Percentiles rank a stretch among this genome's conserved stretches.
These are phyloP conservation scores for Hirschioporus abietinus DNA, from an alignment of 768 basidiomycete species.

Conservation along the genomic window DNA sequence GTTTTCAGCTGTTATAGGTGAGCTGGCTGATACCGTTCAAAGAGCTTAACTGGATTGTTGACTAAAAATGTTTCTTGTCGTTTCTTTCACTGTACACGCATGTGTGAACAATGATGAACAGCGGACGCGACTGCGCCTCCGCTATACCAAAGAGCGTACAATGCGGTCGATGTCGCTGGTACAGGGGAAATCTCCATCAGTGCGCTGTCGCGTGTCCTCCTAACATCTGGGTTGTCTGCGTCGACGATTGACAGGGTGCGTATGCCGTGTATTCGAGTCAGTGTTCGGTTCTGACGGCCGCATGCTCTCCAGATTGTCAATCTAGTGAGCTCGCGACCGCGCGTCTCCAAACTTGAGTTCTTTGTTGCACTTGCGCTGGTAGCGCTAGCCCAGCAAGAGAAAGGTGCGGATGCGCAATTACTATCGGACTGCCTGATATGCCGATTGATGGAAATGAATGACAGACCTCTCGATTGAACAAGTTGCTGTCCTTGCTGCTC, in stretches of 20 bases:
- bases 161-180: conserved; percentile 62
- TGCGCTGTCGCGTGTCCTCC: conserved; percentile 72
- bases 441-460: background rate
- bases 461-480: conserved; percentile 78
- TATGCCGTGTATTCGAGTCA: background rate
- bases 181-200: conserved; percentile 80
- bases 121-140: conserved; percentile 78
- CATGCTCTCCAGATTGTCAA: conserved; percentile 67
- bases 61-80: background rate
- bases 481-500: conserved; percentile 69
- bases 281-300: conserved; percentile 1
- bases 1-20: conserved; percentile 70
- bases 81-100: conserved; percentile 10
- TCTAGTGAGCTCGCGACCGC: conserved; percentile 72
- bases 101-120: conserved; percentile 23
- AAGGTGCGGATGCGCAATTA: conserved; percentile 41
- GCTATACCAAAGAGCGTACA: conserved; percentile 70
- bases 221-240: conserved; percentile 75
- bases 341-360: conserved; percentile 86
- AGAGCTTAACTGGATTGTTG: background rate
- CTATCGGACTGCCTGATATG: background rate
- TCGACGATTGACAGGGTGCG: conserved; percentile 76
- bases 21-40: conserved; percentile 17
- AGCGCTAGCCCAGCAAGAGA: conserved; percentile 76
- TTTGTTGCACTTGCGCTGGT: conserved; percentile 87